Evolutionary conservation across 1,284 basidiomycete genomes (phyloP).

Genomic region (Ganoderma sinense): DNA sequence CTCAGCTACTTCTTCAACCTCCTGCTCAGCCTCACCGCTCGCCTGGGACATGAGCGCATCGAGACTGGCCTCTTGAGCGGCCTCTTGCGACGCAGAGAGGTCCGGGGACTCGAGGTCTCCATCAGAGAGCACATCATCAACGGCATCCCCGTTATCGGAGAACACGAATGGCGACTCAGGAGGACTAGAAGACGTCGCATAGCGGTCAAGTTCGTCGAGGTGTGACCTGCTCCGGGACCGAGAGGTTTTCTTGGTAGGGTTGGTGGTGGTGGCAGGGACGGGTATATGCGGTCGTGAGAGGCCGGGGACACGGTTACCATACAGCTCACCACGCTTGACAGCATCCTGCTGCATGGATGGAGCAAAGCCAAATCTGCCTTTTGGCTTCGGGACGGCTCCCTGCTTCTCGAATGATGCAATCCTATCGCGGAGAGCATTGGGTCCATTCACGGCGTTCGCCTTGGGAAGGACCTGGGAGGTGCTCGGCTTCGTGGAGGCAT

Average conservation of each 20-base stretch:
- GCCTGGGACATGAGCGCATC: constrained; percentile 12
- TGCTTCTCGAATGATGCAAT: constrained; percentile 82
- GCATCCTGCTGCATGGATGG: constrained; percentile 58
- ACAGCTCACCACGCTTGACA: constrained; percentile 65
- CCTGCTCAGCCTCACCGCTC: background rate
- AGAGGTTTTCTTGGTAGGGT: constrained; percentile 16
- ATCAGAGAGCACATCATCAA: constrained; percentile 26
- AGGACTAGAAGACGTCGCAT: constrained; percentile 24
- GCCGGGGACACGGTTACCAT: constrained; percentile 72
- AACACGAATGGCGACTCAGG: constrained; percentile 25
- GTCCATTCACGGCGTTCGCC: constrained; percentile 42
- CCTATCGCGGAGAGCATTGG: constrained; percentile 65
- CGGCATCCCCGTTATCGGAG: constrained; percentile 26
- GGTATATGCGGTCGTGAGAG: constrained; percentile 40
- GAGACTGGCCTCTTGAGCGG: constrained; percentile 19
- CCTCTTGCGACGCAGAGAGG: constrained; percentile 13
- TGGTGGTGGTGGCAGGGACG: constrained; percentile 20
- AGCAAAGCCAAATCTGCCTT: constrained; percentile 76
- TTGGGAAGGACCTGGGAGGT: constrained; percentile 38
- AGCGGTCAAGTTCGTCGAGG: constrained; percentile 26
- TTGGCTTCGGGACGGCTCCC: constrained; percentile 76
- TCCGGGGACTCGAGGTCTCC: constrained; percentile 16
- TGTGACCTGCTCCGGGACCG: constrained; percentile 18
- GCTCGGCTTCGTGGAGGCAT: constrained; percentile 21
- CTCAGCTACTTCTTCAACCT: background rate